Evolutionary conservation across 176 grass and related monocot genomes (phyloP).

Genomic region (Puya raimondii): DNA sequence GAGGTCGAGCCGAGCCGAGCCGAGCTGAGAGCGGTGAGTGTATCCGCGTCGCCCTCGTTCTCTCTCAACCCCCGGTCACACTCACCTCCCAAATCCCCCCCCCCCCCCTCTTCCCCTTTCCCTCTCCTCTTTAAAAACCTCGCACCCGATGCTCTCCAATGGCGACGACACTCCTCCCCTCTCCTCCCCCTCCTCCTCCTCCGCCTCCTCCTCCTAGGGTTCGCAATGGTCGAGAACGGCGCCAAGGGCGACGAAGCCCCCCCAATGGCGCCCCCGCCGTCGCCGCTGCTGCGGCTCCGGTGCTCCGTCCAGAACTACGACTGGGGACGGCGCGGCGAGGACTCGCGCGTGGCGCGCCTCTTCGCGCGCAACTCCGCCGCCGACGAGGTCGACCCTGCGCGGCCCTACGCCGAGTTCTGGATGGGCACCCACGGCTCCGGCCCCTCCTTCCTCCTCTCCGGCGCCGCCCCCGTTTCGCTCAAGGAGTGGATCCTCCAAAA

Average conservation of each 20-base stretch:
- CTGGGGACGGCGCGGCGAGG: constrained; percentile 46
- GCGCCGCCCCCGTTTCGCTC: constrained; percentile 20
- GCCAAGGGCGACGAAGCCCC: constrained; percentile 2
- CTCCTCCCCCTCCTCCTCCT: background rate
- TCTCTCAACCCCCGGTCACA: background rate
- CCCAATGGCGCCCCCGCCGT: background rate
- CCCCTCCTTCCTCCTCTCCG: constrained; percentile 40
- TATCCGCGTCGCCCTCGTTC: background rate
- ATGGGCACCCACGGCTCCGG: constrained; percentile 79
- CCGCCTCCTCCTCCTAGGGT: background rate
- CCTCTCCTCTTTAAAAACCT: constrained; percentile 15
- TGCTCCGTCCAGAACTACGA: constrained; percentile 80
- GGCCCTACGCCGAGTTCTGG: constrained; percentile 89
- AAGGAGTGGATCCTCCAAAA: constrained; percentile 53
- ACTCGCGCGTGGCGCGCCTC: constrained; percentile 56
- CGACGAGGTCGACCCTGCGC: constrained; percentile 16
- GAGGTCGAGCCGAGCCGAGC: background rate
- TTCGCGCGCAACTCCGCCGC: constrained; percentile 21
- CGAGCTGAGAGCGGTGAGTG: background rate
- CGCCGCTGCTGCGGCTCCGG: constrained; percentile 29
- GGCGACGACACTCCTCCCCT: background rate
- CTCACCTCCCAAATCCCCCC: constrained; percentile 14
- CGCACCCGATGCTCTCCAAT: background rate
- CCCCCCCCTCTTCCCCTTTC: background rate
- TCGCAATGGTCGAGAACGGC: background rate